These are phyloP conservation scores for Raffaelea arxii DNA, from an alignment of 2,329 filamentous ascomycete species.

Conservation along the genomic window DNA sequence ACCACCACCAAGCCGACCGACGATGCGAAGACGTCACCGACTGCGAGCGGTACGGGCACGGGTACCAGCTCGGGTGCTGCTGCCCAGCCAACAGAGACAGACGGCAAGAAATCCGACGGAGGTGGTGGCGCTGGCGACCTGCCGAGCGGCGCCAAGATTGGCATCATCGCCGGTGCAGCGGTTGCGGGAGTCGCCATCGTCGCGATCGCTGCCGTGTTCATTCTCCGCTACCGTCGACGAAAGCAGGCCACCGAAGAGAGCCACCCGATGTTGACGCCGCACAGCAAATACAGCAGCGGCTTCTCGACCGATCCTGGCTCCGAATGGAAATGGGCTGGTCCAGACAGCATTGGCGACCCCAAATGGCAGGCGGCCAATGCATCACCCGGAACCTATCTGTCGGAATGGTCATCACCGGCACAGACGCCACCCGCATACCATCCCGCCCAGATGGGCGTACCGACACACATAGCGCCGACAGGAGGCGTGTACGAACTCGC, in stretches of 20 bases:
- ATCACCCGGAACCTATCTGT: neutral
- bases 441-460: no score
- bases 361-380: neutral
- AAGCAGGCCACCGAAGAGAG: constrained; percentile 17
- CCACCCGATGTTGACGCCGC: constrained; percentile 17
- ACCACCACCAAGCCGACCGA: constrained; percentile 8
- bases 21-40: constrained; percentile 1
- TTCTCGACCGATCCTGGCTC: no score
- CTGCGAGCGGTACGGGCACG: constrained; percentile 6
- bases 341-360: neutral
- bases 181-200: constrained; percentile 14
- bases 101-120: constrained; percentile 3
- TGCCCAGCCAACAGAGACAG: no score
- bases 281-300: constrained; percentile 6
- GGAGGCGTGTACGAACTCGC: constrained; percentile 44
- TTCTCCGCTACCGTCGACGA: constrained; percentile 16
- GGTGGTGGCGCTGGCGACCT: constrained; percentile 8
- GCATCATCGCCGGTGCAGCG: constrained; percentile 16
- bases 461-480: no score
- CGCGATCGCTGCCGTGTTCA: constrained; percentile 12
- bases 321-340: constrained; percentile 5
- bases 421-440: constrained; percentile 28
- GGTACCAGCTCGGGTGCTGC: neutral
- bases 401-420: constrained; percentile 3
- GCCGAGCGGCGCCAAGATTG: constrained; percentile 16